phyloP scores from a whole-genome alignment of 163 green algal species.

The Volvox carteri region DNA sequence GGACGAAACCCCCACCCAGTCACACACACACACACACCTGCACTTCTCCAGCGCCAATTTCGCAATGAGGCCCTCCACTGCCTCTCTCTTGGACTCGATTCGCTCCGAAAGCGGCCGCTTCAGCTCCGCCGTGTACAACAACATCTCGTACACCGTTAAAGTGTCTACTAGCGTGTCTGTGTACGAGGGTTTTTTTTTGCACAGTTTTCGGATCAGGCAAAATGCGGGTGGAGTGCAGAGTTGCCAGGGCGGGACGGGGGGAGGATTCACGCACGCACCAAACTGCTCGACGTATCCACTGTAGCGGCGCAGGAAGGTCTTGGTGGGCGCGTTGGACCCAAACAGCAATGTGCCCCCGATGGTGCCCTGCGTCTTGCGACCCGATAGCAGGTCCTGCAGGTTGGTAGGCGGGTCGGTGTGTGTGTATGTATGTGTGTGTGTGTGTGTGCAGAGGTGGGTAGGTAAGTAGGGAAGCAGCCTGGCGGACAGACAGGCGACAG shows the following conservation, averaged over 20 bases:
- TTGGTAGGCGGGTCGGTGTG: no score
- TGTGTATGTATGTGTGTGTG: no score
- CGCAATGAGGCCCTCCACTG: constrained; percentile 73
- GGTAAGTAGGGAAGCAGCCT: no score
- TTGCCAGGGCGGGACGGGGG: no score
- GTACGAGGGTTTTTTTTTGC: no score
- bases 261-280: constrained; percentile 57
- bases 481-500: no score
- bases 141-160: constrained; percentile 84
- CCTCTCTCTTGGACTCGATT: constrained; percentile 64
- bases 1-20: no score
- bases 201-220: no score
- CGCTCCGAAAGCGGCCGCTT: constrained; percentile 75
- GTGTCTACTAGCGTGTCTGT: constrained; percentile 74
- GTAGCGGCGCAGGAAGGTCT: constrained; percentile 76
- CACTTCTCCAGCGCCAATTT: constrained; percentile 72
- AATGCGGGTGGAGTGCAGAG: no score
- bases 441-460: no score
- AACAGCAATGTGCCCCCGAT: constrained; percentile 72
- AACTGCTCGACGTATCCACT: constrained; percentile 75
- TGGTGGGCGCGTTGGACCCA: constrained; percentile 66
- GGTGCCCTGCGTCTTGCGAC: constrained; percentile 75
- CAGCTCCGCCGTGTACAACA: constrained; percentile 90
- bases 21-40: constrained; percentile 54
- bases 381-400: constrained; percentile 72